Percentiles rank a stretch among this genome's conserved stretches.
Conservation (phyloP, 1,139 yeast genomes). For the Suhomyces chickasaworum region DNA sequence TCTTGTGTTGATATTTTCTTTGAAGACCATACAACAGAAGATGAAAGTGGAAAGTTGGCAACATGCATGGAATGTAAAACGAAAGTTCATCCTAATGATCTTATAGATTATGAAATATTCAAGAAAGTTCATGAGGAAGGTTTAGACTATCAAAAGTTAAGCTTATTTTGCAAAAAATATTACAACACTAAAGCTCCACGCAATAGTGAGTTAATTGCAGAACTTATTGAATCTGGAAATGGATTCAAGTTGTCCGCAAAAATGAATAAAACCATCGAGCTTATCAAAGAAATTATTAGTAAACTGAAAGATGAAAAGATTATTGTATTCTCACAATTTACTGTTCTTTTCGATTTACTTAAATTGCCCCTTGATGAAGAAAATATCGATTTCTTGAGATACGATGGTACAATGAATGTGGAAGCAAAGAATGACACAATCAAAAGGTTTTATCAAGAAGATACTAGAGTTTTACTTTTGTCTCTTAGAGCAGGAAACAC, state of each 20-base stretch:
- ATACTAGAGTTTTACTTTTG: constrained; percentile 58
- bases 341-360: constrained; percentile 72
- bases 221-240: constrained; percentile 32
- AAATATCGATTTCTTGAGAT: constrained; percentile 57
- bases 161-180: constrained; percentile 15
- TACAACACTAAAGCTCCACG: constrained; percentile 12
- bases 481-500: constrained; percentile 92
- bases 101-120: constrained; percentile 55
- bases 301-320: constrained; percentile 59
- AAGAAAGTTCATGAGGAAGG: constrained; percentile 44
- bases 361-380: constrained; percentile 54
- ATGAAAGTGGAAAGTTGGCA: constrained; percentile 43
- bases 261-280: constrained; percentile 49
- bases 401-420: constrained; percentile 81
- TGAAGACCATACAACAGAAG: constrained; percentile 40
- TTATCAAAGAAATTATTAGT: constrained; percentile 44
- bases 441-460: constrained; percentile 61
- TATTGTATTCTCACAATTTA: constrained; percentile 84
- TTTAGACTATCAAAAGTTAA: constrained; percentile 15
- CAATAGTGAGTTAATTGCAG: constrained; percentile 24
- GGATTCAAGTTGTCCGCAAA: constrained; percentile 56
- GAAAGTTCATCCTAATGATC: constrained; percentile 39
- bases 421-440: constrained; percentile 64
- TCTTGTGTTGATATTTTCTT: constrained; percentile 60
- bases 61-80: constrained; percentile 56